Evolutionary conservation across 805 yeast species (phyloP).

Genomic region (Wickerhamomyces rabaulensis): DNA sequence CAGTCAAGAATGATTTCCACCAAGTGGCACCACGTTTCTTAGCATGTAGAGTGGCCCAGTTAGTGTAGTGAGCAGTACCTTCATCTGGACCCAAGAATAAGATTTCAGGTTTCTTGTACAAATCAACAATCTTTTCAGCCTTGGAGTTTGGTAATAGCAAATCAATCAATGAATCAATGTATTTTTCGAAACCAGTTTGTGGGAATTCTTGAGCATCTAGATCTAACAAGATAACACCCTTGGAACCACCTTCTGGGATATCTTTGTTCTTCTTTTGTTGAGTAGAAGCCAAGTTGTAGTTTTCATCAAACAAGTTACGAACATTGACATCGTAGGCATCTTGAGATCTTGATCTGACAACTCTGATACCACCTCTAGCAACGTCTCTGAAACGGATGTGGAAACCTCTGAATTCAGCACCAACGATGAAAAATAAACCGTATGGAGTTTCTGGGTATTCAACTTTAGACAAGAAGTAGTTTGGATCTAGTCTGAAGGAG

Average conservation of each 20-base stretch:
- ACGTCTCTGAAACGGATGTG: constrained; percentile 95
- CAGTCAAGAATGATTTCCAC: constrained; percentile 99
- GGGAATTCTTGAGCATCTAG: constrained; percentile 68
- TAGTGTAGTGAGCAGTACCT: constrained; percentile 91
- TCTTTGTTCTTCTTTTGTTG: constrained; percentile 97
- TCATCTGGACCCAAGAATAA: constrained; percentile 99
- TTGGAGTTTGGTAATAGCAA: constrained; percentile 70
- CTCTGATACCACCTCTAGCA: constrained; percentile 97
- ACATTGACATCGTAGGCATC: constrained; percentile 85
- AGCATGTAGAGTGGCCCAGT: constrained; percentile 97
- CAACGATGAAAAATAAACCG: constrained; percentile 94
- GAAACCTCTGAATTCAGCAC: constrained; percentile 95
- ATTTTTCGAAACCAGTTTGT: constrained; percentile 82
- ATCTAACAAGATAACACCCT: constrained; percentile 89
- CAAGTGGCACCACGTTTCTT: constrained; percentile 87
- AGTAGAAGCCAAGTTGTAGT: constrained; percentile 90
- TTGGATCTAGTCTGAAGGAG: constrained; percentile 84
- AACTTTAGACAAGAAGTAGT: constrained; percentile 64
- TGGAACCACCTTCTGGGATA: constrained; percentile 98
- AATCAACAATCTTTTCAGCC: constrained; percentile 83
- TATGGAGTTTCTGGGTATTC: constrained; percentile 93
- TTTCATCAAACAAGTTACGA: constrained; percentile 90
- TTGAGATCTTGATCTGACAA: constrained; percentile 78
- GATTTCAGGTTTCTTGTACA: constrained; percentile 80
- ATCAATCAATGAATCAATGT: constrained; percentile 87